Conservation (phyloP, 2,329 filamentous ascomycete genomes). For the Podosphaera fusca region DNA sequence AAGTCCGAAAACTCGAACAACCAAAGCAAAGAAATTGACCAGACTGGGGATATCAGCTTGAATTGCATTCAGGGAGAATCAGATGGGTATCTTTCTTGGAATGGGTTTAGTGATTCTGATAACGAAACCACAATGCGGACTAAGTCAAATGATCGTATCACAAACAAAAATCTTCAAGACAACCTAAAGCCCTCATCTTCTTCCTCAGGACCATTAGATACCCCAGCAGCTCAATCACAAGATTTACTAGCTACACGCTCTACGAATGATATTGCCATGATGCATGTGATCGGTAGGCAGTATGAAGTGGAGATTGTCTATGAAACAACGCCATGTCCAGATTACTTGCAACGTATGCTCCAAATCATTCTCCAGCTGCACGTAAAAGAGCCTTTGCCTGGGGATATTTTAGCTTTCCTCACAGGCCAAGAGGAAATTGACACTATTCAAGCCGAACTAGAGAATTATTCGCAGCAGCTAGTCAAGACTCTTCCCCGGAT, state of each 20-base stretch:
- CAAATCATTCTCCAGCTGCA: conserved; percentile 74
- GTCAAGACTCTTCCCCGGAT: conserved; percentile 52
- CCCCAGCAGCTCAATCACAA: conserved; percentile 1
- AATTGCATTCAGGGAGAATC: background rate
- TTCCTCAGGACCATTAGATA: conserved; percentile 2
- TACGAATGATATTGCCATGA: conserved; percentile 10
- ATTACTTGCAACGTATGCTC: conserved; percentile 62
- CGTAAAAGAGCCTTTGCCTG: conserved; percentile 68
- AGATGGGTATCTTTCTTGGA: conserved; percentile 6
- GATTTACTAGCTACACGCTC: too few species aligned
- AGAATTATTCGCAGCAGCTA: conserved; percentile 53
- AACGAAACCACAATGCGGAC: conserved; percentile 1
- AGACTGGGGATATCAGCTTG: background rate
- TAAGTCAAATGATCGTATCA: background rate
- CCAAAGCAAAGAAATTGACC: too few species aligned
- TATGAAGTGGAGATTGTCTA: conserved; percentile 65
- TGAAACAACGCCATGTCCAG: conserved; percentile 47
- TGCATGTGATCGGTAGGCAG: conserved; percentile 63
- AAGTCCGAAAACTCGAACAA: background rate
- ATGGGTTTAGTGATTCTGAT: conserved; percentile 8
- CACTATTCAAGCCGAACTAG: conserved; percentile 52
- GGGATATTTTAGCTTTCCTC: conserved; percentile 80
- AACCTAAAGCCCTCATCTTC: background rate
- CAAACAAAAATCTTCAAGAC: background rate
- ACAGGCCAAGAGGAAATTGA: conserved; percentile 89